Evolutionary conservation across 169 alveolate genomes (phyloP).

Genomic region (Babesia divergens): DNA sequence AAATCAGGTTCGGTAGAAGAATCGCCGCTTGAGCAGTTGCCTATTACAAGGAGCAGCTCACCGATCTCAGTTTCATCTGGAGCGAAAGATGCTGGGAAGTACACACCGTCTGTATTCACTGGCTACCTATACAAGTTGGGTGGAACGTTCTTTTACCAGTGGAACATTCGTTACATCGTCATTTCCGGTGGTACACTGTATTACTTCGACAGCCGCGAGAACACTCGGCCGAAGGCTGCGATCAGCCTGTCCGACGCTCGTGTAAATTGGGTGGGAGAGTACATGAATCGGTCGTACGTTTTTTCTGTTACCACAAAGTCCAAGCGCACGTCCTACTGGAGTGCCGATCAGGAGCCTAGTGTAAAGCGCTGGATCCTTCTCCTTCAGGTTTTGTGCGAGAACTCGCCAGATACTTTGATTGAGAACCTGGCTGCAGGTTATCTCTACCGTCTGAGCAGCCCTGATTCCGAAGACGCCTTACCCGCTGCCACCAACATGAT

Average conservation of each 20-base stretch:
- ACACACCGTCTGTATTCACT: conserved; percentile 47
- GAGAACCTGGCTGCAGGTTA: conserved; percentile 45
- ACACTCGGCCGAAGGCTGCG: conserved; percentile 54
- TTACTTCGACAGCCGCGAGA: conserved; percentile 43
- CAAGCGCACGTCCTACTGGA: conserved; percentile 43
- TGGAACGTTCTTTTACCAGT: conserved; percentile 39
- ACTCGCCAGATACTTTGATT: conserved; percentile 33
- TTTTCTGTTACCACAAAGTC: conserved; percentile 39
- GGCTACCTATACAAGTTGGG: conserved; percentile 66
- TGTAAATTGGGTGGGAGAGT: conserved; percentile 68
- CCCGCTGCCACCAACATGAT: neutral
- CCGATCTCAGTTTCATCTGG: too few relatives aligned
- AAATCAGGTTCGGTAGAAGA: too few relatives aligned
- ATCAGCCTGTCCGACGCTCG: conserved; percentile 45
- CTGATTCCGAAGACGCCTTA: neutral
- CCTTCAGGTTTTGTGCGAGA: conserved; percentile 59
- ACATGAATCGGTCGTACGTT: conserved; percentile 62
- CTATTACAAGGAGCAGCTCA: too few relatives aligned
- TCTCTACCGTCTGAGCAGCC: conserved; percentile 17
- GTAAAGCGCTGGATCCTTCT: conserved; percentile 66
- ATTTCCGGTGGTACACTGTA: conserved; percentile 38
- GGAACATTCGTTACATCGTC: conserved; percentile 60
- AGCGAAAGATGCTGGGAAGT: too few relatives aligned
- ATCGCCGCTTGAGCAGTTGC: too few relatives aligned
- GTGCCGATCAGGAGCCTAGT: conserved; percentile 51